Conservation (phyloP, 176 grass and related monocot species). For the Ampelocalamus luodianensis region DNA sequence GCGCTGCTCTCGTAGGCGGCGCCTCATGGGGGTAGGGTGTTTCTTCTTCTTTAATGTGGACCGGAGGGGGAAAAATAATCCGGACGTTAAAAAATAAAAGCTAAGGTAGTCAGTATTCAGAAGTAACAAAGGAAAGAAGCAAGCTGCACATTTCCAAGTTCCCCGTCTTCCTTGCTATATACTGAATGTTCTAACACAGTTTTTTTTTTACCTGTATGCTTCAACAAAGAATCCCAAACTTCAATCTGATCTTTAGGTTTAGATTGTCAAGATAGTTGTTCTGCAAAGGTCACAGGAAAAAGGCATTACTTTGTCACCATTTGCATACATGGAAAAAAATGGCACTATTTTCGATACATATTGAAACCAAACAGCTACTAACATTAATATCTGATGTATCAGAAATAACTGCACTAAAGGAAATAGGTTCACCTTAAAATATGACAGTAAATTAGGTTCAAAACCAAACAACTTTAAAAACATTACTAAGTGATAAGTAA, state of each 20-base stretch:
- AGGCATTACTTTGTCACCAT: neutral
- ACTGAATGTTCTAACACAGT: neutral
- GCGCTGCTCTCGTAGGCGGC: too few relatives aligned
- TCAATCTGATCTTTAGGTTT: too few relatives aligned
- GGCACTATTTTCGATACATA: neutral
- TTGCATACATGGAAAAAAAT: neutral
- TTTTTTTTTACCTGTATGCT: neutral
- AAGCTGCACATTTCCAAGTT: slow-evolving; percentile 26
- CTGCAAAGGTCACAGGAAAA: slow-evolving; percentile 23
- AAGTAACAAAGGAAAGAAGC: slow-evolving; percentile 28
- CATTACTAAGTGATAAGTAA: neutral
- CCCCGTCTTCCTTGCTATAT: too few relatives aligned
- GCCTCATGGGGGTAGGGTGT: too few relatives aligned
- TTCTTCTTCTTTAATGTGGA: too few relatives aligned
- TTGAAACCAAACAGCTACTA: neutral
- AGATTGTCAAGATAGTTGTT: neutral
- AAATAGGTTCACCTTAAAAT: slow-evolving; percentile 6
- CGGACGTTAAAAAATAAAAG: too few relatives aligned
- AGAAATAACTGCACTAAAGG: neutral
- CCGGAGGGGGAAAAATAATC: too few relatives aligned
- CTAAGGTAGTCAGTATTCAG: slow-evolving; percentile 32
- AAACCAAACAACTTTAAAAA: neutral
- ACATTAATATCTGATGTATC: neutral
- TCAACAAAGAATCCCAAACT: slow-evolving; percentile 24
- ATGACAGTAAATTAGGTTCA: neutral